Evolutionary conservation across 2,329 filamentous ascomycete species (phyloP), one percentile per base, ranked within the genome.

Genomic region (Fusarium sterilihyphosum): DNA sequence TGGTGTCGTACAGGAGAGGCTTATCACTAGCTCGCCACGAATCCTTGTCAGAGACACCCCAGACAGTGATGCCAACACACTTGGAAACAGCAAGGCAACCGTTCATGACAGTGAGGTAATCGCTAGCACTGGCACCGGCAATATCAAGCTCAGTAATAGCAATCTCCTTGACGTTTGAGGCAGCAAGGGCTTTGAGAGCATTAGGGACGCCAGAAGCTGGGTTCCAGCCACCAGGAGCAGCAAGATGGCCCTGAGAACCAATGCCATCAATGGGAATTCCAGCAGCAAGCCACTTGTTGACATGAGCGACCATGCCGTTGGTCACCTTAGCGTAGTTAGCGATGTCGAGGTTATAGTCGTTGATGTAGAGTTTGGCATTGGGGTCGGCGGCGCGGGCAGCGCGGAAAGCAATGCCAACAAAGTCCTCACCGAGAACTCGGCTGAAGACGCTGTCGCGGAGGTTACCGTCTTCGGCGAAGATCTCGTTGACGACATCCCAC

Each of bases 81-180:
- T 90, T 89, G 12, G 84, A 67, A 54, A 90, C 83, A 26, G 86
- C 82, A 38, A 92, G 79, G 76, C 92, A 93, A 12, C 88, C 91
- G 54, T 88, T 85, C 70, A 86, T 85, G 29, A 89, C 86, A 47
- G 87, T 85, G n/a, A 86, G 81, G 77, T 92, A 93, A 80, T 93
- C 91, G 26, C 81, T 81, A 9, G 86, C 74, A 24, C 86, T 83
- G 13, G 89, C 90, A 26, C 84, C 83, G 58, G 87, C 86, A 77
- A 94, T 93, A 78, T 94, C 92, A 29, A 93, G 85, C 83, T 93
- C 91, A 4, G 91, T 93, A 56, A 92, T 85, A 11, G 91, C 91
- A 38, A 92, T 86, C 78, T 93, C 90, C 77, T 88, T 88, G 52
- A 81, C 81, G 24, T 85, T 80, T 20, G 86, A 83, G 17, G 79